Conservation (phyloP, 495 filamentous ascomycete species). For the Hapsidospora chrysogenum region DNA sequence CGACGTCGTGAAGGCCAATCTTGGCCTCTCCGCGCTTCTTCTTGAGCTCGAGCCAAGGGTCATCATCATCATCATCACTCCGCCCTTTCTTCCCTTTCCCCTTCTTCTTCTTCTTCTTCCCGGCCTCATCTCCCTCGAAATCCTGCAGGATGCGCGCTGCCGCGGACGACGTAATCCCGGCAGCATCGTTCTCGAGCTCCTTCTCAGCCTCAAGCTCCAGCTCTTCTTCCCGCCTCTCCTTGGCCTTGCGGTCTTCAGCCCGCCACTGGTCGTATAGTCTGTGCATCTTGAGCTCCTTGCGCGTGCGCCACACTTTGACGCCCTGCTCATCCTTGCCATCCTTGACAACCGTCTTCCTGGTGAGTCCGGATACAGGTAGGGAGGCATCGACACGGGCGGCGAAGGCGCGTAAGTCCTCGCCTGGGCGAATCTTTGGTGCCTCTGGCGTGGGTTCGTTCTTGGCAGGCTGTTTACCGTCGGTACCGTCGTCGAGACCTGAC, state of each 20-base stretch:
- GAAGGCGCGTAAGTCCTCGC: slow-evolving; percentile 72
- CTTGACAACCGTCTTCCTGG: slow-evolving; percentile 28
- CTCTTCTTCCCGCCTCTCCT: slow-evolving; percentile 41
- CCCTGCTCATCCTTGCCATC: slow-evolving; percentile 34
- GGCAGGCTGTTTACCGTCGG: not conserved
- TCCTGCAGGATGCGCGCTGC: slow-evolving; percentile 26
- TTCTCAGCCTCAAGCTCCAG: slow-evolving; percentile 47
- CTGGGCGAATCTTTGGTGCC: slow-evolving; percentile 56
- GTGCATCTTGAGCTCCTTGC: slow-evolving; percentile 69
- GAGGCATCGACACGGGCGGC: slow-evolving; percentile 71
- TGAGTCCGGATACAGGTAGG: slow-evolving; percentile 52
- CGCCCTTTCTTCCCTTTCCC: slow-evolving; percentile 35
- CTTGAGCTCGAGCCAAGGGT: slow-evolving; percentile 69
- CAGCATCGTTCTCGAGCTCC: slow-evolving; percentile 41
- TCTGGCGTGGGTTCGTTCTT: slow-evolving; percentile 7
- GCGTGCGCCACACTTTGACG: slow-evolving; percentile 43
- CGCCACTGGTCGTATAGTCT: slow-evolving; percentile 71
- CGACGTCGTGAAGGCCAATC: slow-evolving; percentile 59
- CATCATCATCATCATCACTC: slow-evolving; percentile 29
- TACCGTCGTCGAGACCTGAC: slow-evolving; percentile 55
- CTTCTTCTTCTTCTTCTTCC: slow-evolving; percentile 12
- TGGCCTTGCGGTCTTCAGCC: slow-evolving; percentile 38
- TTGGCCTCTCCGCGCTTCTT: slow-evolving; percentile 39
- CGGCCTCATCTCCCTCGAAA: slow-evolving; percentile 22
- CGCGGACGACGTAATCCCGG: slow-evolving; percentile 25